Base-by-base conservation (phyloP, 768 basidiomycete species). In the Crassisporium funariophilum region DNA sequence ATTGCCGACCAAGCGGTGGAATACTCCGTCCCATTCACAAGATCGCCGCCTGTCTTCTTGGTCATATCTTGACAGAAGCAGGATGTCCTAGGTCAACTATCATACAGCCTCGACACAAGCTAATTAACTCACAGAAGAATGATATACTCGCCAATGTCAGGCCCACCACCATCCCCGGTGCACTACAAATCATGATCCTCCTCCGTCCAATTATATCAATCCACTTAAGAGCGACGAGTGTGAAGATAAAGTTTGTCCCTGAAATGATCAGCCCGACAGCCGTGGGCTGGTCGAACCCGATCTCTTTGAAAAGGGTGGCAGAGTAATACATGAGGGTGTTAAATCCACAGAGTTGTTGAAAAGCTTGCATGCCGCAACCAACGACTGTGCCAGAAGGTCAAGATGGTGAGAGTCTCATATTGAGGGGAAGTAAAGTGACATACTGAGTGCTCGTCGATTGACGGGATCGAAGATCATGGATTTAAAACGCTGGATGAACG, bases 261-360 rank as follows among this genome's bases (percentile, higher is more conserved):
- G 87, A 85, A 22, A 91, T 73, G 56, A 90, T 85, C 22, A 90
- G 76, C 0, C 88, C 88, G 21, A 90, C 86, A 0, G 87, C 87
- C 2, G 87, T 89, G 0, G 90, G 84, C 58, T 92, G 85, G 59
- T 86, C 70, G 67, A 91, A 91, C 0, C 90, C 90, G 39, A 91
- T 86, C 52, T 82, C 75, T 54, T 85, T 78, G 71, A 91, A 91
- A 10, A 91, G 74, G 0, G 88, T 88, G 3, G 88, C 84, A 16
- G 84, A 85, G 59, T 85, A 84, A 57, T 78, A 81, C 79, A 83
- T 82, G 47, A 90, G 75, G 0, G 89, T 88, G 57, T 91, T 91
- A 73, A 90, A 91, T 2, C 90, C 90, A 50, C 83, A 91, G 0
- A 91, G 73, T 60, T 91, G 90, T 59, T 93, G 90, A 65, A 83